These are phyloP conservation scores for Verticillium zaregamsianum DNA, from an alignment of 2,329 filamentous ascomycete genomes.

Conservation along the genomic window DNA sequence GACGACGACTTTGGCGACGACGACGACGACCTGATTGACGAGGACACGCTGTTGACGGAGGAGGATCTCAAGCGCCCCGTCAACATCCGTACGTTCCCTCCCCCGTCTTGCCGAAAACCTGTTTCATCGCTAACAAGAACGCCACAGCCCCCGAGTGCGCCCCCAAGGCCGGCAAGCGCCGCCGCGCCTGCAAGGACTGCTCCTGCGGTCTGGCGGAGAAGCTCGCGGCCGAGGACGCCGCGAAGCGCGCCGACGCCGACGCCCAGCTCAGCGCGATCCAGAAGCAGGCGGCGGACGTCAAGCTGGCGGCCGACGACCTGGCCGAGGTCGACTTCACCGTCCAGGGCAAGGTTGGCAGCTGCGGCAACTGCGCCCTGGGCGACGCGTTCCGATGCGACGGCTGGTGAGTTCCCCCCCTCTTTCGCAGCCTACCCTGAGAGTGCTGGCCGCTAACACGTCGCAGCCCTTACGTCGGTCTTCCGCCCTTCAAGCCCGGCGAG, in stretches of 20 bases:
- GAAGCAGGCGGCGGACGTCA: slow-evolving; percentile 60
- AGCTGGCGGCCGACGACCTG: slow-evolving; percentile 71
- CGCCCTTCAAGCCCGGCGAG: slow-evolving; percentile 95
- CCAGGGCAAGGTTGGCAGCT: slow-evolving; percentile 93
- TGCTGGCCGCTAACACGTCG: slow-evolving; percentile 37
- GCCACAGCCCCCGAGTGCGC: slow-evolving; percentile 72
- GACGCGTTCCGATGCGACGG: slow-evolving; percentile 52
- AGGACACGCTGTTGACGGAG: slow-evolving; percentile 80
- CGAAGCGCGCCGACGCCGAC: slow-evolving; percentile 55
- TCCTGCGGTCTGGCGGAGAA: slow-evolving; percentile 87
- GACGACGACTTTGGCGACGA: slow-evolving; percentile 53
- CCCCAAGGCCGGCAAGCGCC: slow-evolving; percentile 66
- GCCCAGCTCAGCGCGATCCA: slow-evolving; percentile 66
- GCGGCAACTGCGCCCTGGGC: slow-evolving; percentile 88
- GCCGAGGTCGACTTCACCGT: slow-evolving; percentile 94
- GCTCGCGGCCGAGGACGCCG: slow-evolving; percentile 52
- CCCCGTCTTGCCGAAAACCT: not conserved
- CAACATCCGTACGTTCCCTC: slow-evolving; percentile 65
- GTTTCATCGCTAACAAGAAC: slow-evolving; percentile 18
- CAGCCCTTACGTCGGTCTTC: slow-evolving; percentile 82
- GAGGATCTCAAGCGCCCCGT: slow-evolving; percentile 77
- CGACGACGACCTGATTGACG: slow-evolving; percentile 86
- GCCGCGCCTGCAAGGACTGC: slow-evolving; percentile 87
- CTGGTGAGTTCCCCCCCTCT: not conserved
- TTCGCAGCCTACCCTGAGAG: not conserved